phyloP scores from a whole-genome alignment of 73 alveolate genomes.

The Tetrahymena elliotti region DNA sequence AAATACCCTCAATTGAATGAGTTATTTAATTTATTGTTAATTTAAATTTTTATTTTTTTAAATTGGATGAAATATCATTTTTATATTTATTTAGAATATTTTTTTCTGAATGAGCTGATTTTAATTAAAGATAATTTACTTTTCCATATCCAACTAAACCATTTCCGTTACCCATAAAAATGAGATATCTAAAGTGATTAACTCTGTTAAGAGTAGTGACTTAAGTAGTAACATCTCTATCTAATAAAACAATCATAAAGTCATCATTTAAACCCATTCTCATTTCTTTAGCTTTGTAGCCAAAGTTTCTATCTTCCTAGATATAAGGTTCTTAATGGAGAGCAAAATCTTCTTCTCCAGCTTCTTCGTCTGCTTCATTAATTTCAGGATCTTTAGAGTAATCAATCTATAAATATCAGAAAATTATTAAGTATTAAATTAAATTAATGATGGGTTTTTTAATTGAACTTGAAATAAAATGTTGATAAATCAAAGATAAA shows the following conservation, averaged over 20 bases:
- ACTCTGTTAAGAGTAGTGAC: constrained; percentile 70
- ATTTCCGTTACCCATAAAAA: constrained; percentile 64
- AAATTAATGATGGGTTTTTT: too few species aligned
- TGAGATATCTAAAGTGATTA: constrained; percentile 55
- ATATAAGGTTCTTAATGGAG: background rate
- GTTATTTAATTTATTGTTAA: too few species aligned
- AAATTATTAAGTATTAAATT: background rate
- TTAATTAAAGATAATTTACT: background rate
- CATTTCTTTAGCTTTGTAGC: background rate
- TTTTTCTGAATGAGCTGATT: too few species aligned
- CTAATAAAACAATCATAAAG: constrained; percentile 52
- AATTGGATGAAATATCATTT: too few species aligned
- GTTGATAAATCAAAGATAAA: background rate
- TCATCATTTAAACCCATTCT: constrained; percentile 41
- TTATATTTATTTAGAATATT: background rate
- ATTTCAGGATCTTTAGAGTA: background rate
- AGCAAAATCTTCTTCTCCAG: background rate
- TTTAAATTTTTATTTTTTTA: too few species aligned
- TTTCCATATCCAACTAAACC: constrained; percentile 67
- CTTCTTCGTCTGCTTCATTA: background rate
- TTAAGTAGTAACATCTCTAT: constrained; percentile 53
- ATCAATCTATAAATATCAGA: background rate
- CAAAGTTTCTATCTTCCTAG: background rate
- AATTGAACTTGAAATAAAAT: background rate
- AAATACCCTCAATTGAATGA: too few species aligned